Evolutionary conservation across 345 rosid genomes (phyloP).

Genomic region (Lenwebbia sp.): DNA sequence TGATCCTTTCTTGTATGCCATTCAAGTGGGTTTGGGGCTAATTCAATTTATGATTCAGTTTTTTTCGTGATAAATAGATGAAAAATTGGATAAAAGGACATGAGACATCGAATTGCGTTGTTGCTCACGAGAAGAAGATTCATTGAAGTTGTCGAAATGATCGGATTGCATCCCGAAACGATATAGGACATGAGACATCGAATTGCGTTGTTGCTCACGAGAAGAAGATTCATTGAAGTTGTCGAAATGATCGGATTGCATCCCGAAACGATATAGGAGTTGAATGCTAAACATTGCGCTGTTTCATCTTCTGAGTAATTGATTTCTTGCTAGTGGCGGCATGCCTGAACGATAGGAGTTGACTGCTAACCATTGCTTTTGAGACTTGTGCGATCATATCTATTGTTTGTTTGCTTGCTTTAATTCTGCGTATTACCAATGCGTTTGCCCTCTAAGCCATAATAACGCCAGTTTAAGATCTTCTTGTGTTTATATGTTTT

Average conservation of each 20-base stretch:
- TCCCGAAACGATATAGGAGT: background rate
- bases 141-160: background rate
- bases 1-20: background rate
- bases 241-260: background rate
- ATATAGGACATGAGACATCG: background rate
- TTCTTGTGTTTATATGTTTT: background rate
- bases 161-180: background rate
- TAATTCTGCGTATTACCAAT: background rate
- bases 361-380: background rate
- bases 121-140: background rate
- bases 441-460: background rate
- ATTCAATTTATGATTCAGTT: background rate
- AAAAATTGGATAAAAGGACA: background rate
- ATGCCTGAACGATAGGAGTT: background rate
- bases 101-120: background rate
- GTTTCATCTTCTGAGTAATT: background rate
- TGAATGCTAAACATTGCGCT: background rate
- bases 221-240: background rate
- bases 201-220: background rate
- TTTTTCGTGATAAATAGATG: background rate
- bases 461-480: background rate
- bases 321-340: background rate
- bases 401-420: background rate
- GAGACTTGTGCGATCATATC: background rate
- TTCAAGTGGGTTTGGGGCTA: background rate